Evolutionary conservation across 257 asterid genomes (phyloP).

Genomic region (Nicotiana obtusifolia): DNA sequence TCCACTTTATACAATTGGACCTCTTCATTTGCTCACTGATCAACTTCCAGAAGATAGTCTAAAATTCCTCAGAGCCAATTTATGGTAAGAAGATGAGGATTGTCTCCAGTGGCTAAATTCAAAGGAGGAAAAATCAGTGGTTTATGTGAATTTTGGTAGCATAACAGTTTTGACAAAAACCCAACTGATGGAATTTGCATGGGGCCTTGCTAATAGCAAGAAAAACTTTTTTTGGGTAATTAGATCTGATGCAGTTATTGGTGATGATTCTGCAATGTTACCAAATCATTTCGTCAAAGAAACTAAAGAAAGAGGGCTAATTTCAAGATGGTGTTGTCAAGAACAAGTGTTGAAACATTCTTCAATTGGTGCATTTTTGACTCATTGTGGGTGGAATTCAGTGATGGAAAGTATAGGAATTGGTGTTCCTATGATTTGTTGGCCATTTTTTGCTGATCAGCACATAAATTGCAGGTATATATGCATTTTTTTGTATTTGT

Average conservation of each 20-base stretch:
- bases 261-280: slow-evolving; percentile 14
- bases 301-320: slow-evolving; percentile 20
- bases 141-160: slow-evolving; percentile 44
- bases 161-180: slow-evolving; percentile 22
- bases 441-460: slow-evolving; percentile 49
- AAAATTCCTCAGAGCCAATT: slow-evolving; percentile 15
- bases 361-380: slow-evolving; percentile 29
- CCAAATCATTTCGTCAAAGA: slow-evolving; percentile 19
- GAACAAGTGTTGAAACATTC: slow-evolving; percentile 35
- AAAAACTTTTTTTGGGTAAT: slow-evolving; percentile 37
- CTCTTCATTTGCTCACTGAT: slow-evolving; percentile 23
- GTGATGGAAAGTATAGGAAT: slow-evolving; percentile 30
- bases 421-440: slow-evolving; percentile 42
- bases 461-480: slow-evolving; percentile 27
- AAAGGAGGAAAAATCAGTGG: slow-evolving; percentile 23
- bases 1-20: slow-evolving; percentile 36
- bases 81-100: slow-evolving; percentile 36
- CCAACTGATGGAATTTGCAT: slow-evolving; percentile 30
- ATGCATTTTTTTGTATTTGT: not conserved
- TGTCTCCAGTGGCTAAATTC: slow-evolving; percentile 35
- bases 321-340: slow-evolving; percentile 38
- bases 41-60: slow-evolving; percentile 13
- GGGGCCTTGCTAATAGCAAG: slow-evolving; percentile 35
- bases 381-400: slow-evolving; percentile 50
- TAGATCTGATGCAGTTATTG: slow-evolving; percentile 27